Conservation (phyloP, 1,284 basidiomycete species). For the Ganoderma lucidum region DNA sequence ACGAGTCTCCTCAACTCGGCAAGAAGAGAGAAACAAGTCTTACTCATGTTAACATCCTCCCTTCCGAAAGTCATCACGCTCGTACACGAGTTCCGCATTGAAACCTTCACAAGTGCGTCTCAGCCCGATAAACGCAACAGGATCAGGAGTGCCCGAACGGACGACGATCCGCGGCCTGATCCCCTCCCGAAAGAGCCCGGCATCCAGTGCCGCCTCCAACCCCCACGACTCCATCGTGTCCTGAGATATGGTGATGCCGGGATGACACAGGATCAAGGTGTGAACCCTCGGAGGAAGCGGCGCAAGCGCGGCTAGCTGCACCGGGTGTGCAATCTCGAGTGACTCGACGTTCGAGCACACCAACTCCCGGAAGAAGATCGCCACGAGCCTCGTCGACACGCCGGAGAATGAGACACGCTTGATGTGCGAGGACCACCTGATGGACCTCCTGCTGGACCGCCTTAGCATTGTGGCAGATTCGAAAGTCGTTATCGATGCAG, state of each 20-base stretch:
- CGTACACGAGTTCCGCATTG: conserved; percentile 25
- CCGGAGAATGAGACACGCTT: conserved; percentile 37
- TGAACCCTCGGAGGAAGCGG: conserved; percentile 34
- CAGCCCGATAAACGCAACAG: conserved; percentile 19
- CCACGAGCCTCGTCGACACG: conserved; percentile 37
- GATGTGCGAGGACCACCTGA: conserved; percentile 25
- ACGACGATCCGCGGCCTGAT: conserved; percentile 23
- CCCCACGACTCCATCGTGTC: conserved; percentile 29
- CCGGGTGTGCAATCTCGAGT: conserved; percentile 34
- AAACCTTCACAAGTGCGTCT: conserved; percentile 23
- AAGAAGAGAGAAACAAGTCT: too few relatives aligned
- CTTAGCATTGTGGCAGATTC: conserved; percentile 10
- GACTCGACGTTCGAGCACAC: conserved; percentile 37
- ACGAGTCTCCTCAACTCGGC: too few relatives aligned
- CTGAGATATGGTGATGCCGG: conserved; percentile 14
- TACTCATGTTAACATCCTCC: too few relatives aligned
- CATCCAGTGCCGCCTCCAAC: conserved; percentile 26
- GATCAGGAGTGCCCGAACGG: conserved; percentile 28
- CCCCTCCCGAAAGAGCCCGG: conserved; percentile 21
- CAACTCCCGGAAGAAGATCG: conserved; percentile 35
- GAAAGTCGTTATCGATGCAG: conserved; percentile 22
- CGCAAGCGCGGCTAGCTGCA: conserved; percentile 27
- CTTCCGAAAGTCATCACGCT: conserved; percentile 15
- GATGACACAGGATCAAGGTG: conserved; percentile 33
- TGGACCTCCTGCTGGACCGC: too few relatives aligned